phyloP scores from a whole-genome alignment of 495 filamentous ascomycete genomes.

The Daldinia decipiens region DNA sequence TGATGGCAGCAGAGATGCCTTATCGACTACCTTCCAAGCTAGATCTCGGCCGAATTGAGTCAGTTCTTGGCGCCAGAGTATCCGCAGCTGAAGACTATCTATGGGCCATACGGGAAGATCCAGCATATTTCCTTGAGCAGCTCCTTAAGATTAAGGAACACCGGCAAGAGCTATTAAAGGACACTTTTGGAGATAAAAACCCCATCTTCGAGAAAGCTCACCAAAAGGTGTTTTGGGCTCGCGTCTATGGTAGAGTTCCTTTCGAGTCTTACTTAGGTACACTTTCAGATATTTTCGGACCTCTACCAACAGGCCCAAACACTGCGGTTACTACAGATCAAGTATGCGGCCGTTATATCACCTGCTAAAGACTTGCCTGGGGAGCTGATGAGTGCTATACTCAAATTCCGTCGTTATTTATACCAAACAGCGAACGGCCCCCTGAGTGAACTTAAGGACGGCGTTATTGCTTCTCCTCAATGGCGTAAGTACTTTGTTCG shows the following conservation, averaged over 20 bases:
- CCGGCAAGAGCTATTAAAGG: slow-evolving; percentile 46
- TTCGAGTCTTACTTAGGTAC: not conserved
- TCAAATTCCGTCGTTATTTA: slow-evolving; percentile 50
- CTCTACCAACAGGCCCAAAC: slow-evolving; percentile 46
- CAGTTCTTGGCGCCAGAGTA: slow-evolving; percentile 42
- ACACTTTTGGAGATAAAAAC: not conserved
- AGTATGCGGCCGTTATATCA: slow-evolving; percentile 46
- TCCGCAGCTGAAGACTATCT: slow-evolving; percentile 62
- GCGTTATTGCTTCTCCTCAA: slow-evolving; percentile 49
- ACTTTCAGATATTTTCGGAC: slow-evolving; percentile 44
- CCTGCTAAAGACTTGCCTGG: slow-evolving; percentile 49
- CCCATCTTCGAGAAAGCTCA: not conserved
- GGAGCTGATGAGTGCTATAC: slow-evolving; percentile 49
- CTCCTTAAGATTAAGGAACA: slow-evolving; percentile 59
- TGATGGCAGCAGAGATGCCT: slow-evolving; percentile 60
- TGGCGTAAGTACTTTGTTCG: slow-evolving; percentile 48
- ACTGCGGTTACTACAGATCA: slow-evolving; percentile 43
- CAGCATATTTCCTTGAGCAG: slow-evolving; percentile 60
- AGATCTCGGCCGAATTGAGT: slow-evolving; percentile 56
- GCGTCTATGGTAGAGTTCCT: not conserved
- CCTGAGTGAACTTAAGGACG: slow-evolving; percentile 35
- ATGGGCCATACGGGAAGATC: slow-evolving; percentile 67
- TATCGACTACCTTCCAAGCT: slow-evolving; percentile 58
- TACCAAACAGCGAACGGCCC: slow-evolving; percentile 42
- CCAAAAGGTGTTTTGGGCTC: not conserved